Evolutionary conservation across 2,329 filamentous ascomycete species (phyloP).

Genomic region (Ophiostoma ulmi): DNA sequence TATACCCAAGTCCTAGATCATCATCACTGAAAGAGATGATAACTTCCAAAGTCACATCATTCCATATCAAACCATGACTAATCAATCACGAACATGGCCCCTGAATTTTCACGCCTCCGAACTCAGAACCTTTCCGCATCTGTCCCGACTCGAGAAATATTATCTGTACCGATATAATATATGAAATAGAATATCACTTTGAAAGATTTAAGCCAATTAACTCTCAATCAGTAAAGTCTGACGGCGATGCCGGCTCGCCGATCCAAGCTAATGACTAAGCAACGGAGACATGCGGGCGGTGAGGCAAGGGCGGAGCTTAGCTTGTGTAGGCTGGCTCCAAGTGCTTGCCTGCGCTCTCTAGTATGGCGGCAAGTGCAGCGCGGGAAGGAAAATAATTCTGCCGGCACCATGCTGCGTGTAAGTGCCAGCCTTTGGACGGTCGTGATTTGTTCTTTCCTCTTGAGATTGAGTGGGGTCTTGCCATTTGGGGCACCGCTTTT

Average conservation of each 20-base stretch:
- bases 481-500: constrained; percentile 19
- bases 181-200: neutral
- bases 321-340: neutral
- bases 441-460: neutral
- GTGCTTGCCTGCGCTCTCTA: neutral
- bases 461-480: neutral
- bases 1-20: no score
- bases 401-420: constrained; percentile 17
- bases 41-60: neutral
- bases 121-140: neutral
- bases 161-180: neutral
- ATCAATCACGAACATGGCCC: neutral
- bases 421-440: neutral
- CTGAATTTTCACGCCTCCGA: neutral
- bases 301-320: neutral
- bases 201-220: neutral
- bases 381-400: constrained; percentile 25
- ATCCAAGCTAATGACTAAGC: neutral
- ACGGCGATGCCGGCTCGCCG: neutral
- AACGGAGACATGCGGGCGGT: constrained; percentile 4
- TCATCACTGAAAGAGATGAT: no score
- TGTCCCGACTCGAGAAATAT: neutral
- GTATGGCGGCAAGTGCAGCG: neutral
- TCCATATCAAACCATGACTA: neutral
- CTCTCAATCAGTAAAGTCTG: neutral